These are phyloP conservation scores for Haematococcus lacustris DNA, from an alignment of 139 green algal genomes.

Conservation along the genomic window DNA sequence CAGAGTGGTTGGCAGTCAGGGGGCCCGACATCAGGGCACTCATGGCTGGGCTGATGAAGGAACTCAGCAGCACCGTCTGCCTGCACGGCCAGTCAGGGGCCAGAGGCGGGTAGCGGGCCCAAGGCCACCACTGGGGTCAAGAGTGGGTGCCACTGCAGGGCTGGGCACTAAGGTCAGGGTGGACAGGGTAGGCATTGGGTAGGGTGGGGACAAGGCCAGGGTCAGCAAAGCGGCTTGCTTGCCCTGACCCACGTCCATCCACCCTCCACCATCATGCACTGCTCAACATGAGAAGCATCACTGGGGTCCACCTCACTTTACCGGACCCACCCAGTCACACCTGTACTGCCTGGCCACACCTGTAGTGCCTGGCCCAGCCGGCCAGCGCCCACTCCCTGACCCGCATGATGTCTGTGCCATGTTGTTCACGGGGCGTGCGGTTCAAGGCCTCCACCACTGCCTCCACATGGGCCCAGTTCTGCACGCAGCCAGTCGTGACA, in stretches of 20 bases:
- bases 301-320: neutral
- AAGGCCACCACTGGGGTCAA: too few relatives aligned
- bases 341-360: too few relatives aligned
- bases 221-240: too few relatives aligned
- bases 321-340: neutral
- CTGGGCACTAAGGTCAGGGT: too few relatives aligned
- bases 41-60: conserved; percentile 66
- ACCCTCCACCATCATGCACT: neutral
- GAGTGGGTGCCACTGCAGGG: too few relatives aligned
- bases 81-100: conserved; percentile 18
- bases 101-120: too few relatives aligned
- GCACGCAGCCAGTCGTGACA: too few relatives aligned
- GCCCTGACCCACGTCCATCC: neutral
- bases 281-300: neutral
- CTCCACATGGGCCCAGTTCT: conserved; percentile 63
- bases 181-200: neutral
- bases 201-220: too few relatives aligned
- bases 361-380: conserved; percentile 43
- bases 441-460: conserved; percentile 78
- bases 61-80: conserved; percentile 82
- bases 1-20: conserved; percentile 46
- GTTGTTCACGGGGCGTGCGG: conserved; percentile 68
- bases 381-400: conserved; percentile 30
- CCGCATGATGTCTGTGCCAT: conserved; percentile 90
- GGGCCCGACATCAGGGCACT: conserved; percentile 59